A percentile compares a stretch with the other conserved stretches of the same genome.
These are phyloP conservation scores for Stropharia rugosoannulata DNA, from an alignment of 768 basidiomycete genomes.

Conservation along the genomic window DNA sequence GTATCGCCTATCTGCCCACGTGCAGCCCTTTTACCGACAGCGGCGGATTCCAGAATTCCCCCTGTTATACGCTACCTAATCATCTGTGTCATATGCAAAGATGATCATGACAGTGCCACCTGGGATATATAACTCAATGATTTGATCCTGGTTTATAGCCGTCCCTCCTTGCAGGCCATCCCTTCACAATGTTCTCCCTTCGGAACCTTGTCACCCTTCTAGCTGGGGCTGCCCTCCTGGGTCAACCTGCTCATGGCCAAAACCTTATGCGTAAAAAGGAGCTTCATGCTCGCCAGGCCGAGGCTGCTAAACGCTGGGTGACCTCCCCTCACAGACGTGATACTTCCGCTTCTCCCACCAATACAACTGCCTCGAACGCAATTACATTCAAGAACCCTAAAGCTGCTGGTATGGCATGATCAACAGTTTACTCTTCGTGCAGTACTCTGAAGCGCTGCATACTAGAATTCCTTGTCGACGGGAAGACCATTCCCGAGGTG, in stretches of 20 bases:
- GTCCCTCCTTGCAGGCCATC: slow-evolving; percentile 1
- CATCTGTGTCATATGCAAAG: background rate
- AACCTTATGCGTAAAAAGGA: slow-evolving; percentile 40
- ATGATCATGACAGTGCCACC: background rate
- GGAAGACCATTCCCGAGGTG: slow-evolving; percentile 62
- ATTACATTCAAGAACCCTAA: slow-evolving; percentile 71
- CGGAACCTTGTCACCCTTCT: slow-evolving; percentile 15
- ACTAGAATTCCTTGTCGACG: slow-evolving; percentile 73
- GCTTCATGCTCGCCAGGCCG: slow-evolving; percentile 41
- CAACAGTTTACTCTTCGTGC: background rate
- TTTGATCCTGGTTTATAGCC: background rate
- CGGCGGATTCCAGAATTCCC: background rate
- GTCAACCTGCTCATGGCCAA: slow-evolving; percentile 12
- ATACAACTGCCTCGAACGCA: slow-evolving; percentile 40
- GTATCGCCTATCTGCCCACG: background rate
- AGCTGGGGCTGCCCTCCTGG: slow-evolving; percentile 14
- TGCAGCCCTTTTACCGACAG: background rate
- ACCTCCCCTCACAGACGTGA: slow-evolving; percentile 15
- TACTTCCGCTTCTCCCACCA: slow-evolving; percentile 13
- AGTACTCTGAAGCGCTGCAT: background rate
- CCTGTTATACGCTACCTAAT: background rate
- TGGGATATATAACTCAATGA: slow-evolving; percentile 11
- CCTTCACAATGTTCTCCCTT: slow-evolving; percentile 14
- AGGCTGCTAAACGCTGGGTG: slow-evolving; percentile 45
- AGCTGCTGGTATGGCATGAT: slow-evolving; percentile 58